Evolutionary conservation across 2,329 filamentous ascomycete genomes (phyloP).

Genomic region (Fusarium proliferatum): DNA sequence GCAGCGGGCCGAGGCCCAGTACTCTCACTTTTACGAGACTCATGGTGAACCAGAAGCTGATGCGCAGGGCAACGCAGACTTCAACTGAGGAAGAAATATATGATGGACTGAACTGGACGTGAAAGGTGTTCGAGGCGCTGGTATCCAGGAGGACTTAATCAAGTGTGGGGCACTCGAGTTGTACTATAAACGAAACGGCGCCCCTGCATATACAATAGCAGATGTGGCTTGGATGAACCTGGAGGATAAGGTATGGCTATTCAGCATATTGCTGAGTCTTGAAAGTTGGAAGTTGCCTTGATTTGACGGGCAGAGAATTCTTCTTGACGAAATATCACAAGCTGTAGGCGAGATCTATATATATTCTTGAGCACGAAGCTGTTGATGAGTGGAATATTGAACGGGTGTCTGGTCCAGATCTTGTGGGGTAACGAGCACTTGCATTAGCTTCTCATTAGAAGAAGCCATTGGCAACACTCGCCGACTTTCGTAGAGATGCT

Average conservation of each 20-base stretch:
- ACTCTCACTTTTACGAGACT: constrained; percentile 65
- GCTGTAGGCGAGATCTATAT: constrained; percentile 18
- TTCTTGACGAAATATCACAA: not conserved
- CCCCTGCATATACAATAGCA: constrained; percentile 16
- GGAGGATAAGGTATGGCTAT: constrained; percentile 11
- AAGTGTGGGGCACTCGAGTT: constrained; percentile 15
- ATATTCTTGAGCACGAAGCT: not conserved
- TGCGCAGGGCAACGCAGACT: constrained; percentile 62
- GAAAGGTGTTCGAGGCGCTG: constrained; percentile 15
- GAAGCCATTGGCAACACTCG: constrained; percentile 7
- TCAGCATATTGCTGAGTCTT: constrained; percentile 5
- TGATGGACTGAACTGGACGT: not conserved
- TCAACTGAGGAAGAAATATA: constrained; percentile 53
- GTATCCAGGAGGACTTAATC: constrained; percentile 27
- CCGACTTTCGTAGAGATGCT: not conserved
- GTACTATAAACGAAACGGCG: constrained; percentile 32
- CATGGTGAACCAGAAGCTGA: constrained; percentile 59
- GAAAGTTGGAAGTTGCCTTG: not conserved
- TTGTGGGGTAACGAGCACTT: constrained; percentile 1
- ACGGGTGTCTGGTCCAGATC: not conserved
- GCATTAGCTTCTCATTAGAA: constrained; percentile 6
- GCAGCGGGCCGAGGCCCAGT: constrained; percentile 62
- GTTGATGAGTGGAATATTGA: not conserved
- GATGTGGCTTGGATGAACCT: constrained; percentile 24
- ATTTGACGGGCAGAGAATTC: not conserved